Base-by-base conservation (phyloP, 352 stramenopile species). In the Globisporangium megalacanthum region DNA sequence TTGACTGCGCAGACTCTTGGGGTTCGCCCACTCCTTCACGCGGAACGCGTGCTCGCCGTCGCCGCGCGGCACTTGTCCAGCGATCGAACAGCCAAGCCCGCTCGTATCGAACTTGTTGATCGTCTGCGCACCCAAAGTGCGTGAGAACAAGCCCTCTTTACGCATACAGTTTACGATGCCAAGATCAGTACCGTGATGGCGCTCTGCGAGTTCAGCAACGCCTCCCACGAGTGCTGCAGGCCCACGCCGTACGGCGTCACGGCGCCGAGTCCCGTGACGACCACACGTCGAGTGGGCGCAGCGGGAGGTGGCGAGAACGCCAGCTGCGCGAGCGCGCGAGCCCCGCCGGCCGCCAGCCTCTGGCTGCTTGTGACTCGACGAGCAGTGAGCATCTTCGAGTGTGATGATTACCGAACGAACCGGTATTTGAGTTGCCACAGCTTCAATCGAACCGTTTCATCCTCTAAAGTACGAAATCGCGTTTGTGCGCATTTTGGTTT, bases 231-330 rank as follows among this genome's bases (percentile, higher is more conserved):
- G 49, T 70, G 73, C 52, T 82, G 58, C 17, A 96, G 77, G 41
- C 90, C 87, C 10, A 96, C 77, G 37, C 89, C 93, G 47, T 97
- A 89, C 1, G 93, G 93, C 22, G 86, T 97, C 48, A 98, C 88
- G 6, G 90, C 83, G 17, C 93, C 93, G 10, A 97, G 49, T 8
- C 93, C 93, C 33, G 93, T 98, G 15, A 97, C 87, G 6, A 98
- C 93, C 15, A 98, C 93, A 22, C 90, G 83, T 6, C 92, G 79
- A 33, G 61, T 83, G 11, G 79, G 75, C 10, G 73, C 62, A 7
- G 77, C 56, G 4, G 84, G 84, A 0, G 77, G 84, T 20, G 82
- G 68, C 11, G 52, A 53, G 58, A 92, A 92, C 49, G 79, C 75
- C 47, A 93, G 74, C 65, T 80, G 76, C 55, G 80, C 83, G 60